phyloP scores from a whole-genome alignment of 2,329 filamentous ascomycete species.

The Phaeosphaeriaceae sp. region DNA sequence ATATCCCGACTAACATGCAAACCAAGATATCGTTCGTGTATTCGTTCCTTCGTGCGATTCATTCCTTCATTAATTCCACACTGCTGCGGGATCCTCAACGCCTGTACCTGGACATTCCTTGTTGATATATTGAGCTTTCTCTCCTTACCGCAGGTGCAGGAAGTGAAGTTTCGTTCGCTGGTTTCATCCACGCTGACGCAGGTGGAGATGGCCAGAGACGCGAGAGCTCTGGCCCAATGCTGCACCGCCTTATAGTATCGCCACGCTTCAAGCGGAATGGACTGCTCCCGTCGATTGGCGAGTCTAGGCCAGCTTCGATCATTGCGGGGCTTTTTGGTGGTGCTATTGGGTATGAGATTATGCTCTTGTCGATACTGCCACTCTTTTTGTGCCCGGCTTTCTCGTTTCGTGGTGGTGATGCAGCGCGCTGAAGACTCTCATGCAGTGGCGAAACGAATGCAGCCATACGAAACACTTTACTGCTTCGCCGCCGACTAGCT shows the following conservation, averaged over 20 bases:
- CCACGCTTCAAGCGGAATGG: slow-evolving; percentile 40
- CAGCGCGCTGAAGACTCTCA: neutral
- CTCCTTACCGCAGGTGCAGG: slow-evolving; percentile 8
- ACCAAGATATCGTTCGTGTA: neutral
- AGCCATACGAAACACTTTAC: slow-evolving; percentile 26
- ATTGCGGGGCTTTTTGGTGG: neutral
- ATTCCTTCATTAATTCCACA: too few species aligned
- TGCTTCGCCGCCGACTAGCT: slow-evolving; percentile 16
- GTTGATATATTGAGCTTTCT: slow-evolving; percentile 9
- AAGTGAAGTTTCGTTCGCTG: neutral
- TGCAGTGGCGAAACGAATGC: slow-evolving; percentile 24
- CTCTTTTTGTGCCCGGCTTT: neutral
- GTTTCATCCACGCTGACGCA: slow-evolving; percentile 15
- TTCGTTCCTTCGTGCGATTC: slow-evolving; percentile 1
- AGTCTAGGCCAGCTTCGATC: slow-evolving; percentile 17
- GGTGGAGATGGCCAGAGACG: slow-evolving; percentile 27
- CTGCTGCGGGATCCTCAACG: too few species aligned
- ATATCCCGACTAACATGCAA: neutral
- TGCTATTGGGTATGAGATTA: neutral
- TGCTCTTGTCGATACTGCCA: neutral
- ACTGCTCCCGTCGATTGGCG: slow-evolving; percentile 36
- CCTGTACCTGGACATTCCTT: neutral
- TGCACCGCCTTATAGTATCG: slow-evolving; percentile 26
- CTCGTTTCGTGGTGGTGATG: neutral
- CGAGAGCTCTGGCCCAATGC: slow-evolving; percentile 22